These are phyloP conservation scores for Aciculosporium take DNA, from an alignment of 2,329 filamentous ascomycete genomes.

Conservation along the genomic window DNA sequence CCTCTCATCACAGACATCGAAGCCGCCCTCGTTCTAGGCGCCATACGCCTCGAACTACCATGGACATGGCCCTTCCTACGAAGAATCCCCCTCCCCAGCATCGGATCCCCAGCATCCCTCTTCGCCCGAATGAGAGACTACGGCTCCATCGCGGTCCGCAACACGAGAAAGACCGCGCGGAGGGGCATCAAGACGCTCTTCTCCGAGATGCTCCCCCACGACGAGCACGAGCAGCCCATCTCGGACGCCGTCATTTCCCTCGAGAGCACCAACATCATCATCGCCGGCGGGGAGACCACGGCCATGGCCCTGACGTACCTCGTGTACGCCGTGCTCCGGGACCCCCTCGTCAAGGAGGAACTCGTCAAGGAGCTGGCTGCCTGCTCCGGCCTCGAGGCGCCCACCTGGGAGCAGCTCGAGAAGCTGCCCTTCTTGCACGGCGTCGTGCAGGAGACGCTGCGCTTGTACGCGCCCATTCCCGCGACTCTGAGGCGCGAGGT, in stretches of 20 bases:
- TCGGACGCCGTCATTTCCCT: not conserved
- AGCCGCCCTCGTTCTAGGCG: not conserved
- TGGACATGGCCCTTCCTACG: not conserved
- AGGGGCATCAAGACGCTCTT: not conserved
- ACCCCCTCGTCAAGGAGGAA: not conserved
- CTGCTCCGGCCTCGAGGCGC: not conserved
- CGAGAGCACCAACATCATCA: not conserved
- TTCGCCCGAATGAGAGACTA: not conserved
- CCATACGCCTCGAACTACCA: not conserved
- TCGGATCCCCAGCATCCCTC: not conserved
- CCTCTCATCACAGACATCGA: not conserved
- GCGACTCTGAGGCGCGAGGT: not conserved
- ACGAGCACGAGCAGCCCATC: not conserved
- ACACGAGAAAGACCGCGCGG: not conserved
- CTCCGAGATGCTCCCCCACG: not conserved
- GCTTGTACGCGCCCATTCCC: not conserved
- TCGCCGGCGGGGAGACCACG: not conserved
- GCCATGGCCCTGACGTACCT: not conserved
- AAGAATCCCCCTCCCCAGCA: not conserved
- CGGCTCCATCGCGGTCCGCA: not conserved
- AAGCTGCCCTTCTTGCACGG: not conserved
- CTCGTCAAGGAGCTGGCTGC: not conserved
- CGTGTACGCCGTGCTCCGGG: not conserved
- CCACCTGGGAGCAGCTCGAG: not conserved
- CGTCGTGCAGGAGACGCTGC: slow-evolving; percentile 1